Evolutionary conservation across 495 filamentous ascomycete species (phyloP), one percentile per base, ranked within the genome.

Genomic region (Penicillium paradoxum): DNA sequence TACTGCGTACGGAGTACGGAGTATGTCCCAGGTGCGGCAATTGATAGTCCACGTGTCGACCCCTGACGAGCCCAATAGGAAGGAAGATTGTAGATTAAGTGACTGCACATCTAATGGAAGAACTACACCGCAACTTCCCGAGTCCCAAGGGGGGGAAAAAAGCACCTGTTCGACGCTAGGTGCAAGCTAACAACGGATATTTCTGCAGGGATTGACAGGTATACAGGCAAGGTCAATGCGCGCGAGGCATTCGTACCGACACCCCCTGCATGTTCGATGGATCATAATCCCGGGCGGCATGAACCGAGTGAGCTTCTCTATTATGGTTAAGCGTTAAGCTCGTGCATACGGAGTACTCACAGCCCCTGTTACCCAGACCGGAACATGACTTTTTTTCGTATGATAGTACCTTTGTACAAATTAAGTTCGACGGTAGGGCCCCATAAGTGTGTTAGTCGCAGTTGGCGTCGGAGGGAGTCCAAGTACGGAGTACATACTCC

Each of bases 281-380:
- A 49, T 32, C 2, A 39, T 49, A 49, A 15, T 49, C 39, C 46
- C 46, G 44, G 29, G 10, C 44, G 46, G 46, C 33, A 49, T 33
- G 46, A 49, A 49, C 46, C 45, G 45, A 39, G 46, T 13, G 19
- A 29, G 30, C 22, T 29, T 34, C 15, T 34, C 2, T 38, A 2
- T 45, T 48, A 37, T 36, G 46, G 46, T 39, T 39, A 38, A 37
- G 45, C 45, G 45, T 48, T 34, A 33, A 48, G 32, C 45, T 48
- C 41, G 41, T 45, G 34, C 45, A 37, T 25, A n/a, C n/a, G n/a
- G 45, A 2, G 30, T 27, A 7, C 29, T 15, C 41, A 30, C 25
- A 10, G 45, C 6, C 11, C 24, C 13, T 14, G n/a, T 3, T 47
- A 17, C 21, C n/a, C 32, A 17, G 22, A 17, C 14, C 6, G 39